Conservation (phyloP, 2,329 filamentous ascomycete genomes). For the Sporothrix sp. region DNA sequence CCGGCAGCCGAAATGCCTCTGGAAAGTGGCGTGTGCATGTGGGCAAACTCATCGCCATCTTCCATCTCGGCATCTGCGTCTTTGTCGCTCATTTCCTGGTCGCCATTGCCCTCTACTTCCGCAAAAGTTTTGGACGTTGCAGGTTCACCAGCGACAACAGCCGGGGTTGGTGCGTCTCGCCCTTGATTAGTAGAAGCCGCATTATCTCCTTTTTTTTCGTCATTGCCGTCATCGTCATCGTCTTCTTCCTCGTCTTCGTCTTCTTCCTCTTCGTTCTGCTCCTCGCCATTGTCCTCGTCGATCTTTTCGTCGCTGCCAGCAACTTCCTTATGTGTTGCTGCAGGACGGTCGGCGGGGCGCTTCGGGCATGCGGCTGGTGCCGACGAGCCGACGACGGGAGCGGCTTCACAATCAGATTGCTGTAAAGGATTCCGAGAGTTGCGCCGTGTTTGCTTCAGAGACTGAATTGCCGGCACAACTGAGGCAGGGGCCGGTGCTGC, state of each 20-base stretch:
- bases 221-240: neutral
- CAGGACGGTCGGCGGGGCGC: no score
- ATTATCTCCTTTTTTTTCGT: no score
- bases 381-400: no score
- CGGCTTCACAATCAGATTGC: no score
- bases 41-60: conserved; percentile 45
- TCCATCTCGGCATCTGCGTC: conserved; percentile 42
- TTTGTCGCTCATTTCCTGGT: conserved; percentile 6
- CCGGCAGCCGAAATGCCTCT: neutral
- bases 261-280: neutral
- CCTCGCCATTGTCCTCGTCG: neutral
- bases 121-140: neutral
- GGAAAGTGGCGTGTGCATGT: conserved; percentile 35
- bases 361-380: no score
- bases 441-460: no score
- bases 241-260: conserved; percentile 5
- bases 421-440: no score
- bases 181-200: no score
- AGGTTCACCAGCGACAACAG: neutral
- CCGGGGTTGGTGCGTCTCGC: no score
- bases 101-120: neutral
- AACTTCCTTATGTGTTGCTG: neutral
- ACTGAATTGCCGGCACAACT: no score
- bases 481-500: no score
- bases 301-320: neutral